These are phyloP conservation scores for Cutaneotrichosporon cyanovorans DNA, from an alignment of 1,284 basidiomycete species.

Conservation along the genomic window DNA sequence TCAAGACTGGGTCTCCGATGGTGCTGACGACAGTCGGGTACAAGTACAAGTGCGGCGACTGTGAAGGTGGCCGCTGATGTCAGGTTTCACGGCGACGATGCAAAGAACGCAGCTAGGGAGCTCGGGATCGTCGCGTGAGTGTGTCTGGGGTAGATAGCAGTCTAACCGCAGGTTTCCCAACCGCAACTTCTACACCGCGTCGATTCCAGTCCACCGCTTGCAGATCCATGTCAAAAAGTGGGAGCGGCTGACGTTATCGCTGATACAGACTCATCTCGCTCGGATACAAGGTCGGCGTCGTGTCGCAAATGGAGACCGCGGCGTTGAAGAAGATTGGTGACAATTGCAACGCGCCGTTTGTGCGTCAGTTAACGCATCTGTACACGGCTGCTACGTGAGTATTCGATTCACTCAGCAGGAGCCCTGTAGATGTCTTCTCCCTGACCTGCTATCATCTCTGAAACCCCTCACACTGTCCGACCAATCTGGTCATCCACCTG, in stretches of 20 bases:
- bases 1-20: not conserved
- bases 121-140: slow-evolving; percentile 52
- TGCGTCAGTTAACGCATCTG: slow-evolving; percentile 67
- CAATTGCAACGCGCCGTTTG: slow-evolving; percentile 73
- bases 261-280: slow-evolving; percentile 64
- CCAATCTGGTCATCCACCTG: too few species aligned
- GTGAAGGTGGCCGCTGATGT: not conserved
- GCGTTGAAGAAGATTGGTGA: slow-evolving; percentile 88
- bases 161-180: slow-evolving; percentile 51
- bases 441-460: too few species aligned
- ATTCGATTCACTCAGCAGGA: too few species aligned
- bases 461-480: too few species aligned
- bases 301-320: slow-evolving; percentile 88
- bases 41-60: slow-evolving; percentile 57
- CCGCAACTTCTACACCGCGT: slow-evolving; percentile 74
- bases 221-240: slow-evolving; percentile 84
- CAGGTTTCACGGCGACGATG: slow-evolving; percentile 80
- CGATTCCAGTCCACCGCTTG: slow-evolving; percentile 71
- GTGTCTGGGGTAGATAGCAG: not conserved
- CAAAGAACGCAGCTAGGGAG: slow-evolving; percentile 47
- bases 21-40: slow-evolving; percentile 57
- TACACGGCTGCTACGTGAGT: slow-evolving; percentile 84
- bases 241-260: slow-evolving; percentile 13
- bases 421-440: too few species aligned
- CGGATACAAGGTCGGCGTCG: slow-evolving; percentile 84